Base-by-base conservation (phyloP, 192 early-diverging fungal species). In the Linnemannia exigua region DNA sequence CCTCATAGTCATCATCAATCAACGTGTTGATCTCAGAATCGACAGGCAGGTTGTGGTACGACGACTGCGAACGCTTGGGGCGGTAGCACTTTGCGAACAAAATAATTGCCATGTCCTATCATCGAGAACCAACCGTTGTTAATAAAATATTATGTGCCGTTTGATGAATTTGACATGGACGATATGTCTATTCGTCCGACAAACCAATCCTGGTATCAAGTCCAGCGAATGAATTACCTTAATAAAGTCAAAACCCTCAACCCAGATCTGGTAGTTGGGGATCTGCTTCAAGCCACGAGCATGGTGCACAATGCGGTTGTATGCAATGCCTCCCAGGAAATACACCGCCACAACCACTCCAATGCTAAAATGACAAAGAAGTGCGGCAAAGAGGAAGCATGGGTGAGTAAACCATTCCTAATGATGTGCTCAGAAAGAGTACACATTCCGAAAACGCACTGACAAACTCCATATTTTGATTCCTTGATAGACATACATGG, bases 221-320 rank as follows among this genome's bases (percentile, higher is more conserved):
- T n/a, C n/a, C n/a, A n/a, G n/a, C n/a, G n/a, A 73, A 3, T 36
- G 22, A 74, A 61, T 35, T 82, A 88, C 87, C 87, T 88, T 88
- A 50, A 82, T 67, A 67, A 88, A 88, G 31, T 88, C 88, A 76
- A 79, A 88, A 0, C 69, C 76, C 52, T 88, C 77, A 22, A 52
- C 67, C 88, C 88, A 88, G 22, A 52, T 79, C n/a, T 88, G 76
- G 54, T 85, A 88, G 68, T 88, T 86, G 58, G 88, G 88, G 48
- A 88, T 86, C 72, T 88, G 88, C 67, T 80, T 75, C 22, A 85
- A 37, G 69, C 88, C 88, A 31, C 77, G 31, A 20, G 82, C 88
- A 67, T 86, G 72, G 33, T 88, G 79, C 20, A 88, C 88, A 67
- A 88, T 73, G 25, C 88, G 76, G 47, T 88, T 88, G 75, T 88